Evolutionary conservation across 192 early-diverging fungal species (phyloP).

Genomic region (Glomus cerebriforme): DNA sequence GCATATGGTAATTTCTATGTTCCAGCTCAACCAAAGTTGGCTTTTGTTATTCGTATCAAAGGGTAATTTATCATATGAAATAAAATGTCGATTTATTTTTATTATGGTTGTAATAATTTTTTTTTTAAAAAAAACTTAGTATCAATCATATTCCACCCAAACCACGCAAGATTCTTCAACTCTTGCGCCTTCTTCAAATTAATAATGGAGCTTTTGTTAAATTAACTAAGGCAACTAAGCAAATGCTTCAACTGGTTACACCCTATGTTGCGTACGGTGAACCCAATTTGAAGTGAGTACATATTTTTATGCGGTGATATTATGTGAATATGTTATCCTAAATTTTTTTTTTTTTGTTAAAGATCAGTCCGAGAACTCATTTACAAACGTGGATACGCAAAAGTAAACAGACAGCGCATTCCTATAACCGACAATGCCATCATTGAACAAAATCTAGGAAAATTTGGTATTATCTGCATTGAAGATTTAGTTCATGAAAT

Average conservation of each 20-base stretch:
- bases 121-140: conserved; percentile 44
- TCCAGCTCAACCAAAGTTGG: conserved; percentile 93
- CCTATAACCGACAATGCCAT: conserved; percentile 96
- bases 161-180: conserved; percentile 98
- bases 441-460: conserved; percentile 89
- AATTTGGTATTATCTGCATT: conserved; percentile 94
- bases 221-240: conserved; percentile 93
- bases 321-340: neutral
- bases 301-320: neutral
- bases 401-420: conserved; percentile 97
- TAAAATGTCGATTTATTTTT: neutral
- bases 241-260: conserved; percentile 96
- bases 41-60: conserved; percentile 98
- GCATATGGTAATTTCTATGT: conserved; percentile 91
- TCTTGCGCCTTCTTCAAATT: conserved; percentile 98
- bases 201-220: conserved; percentile 97
- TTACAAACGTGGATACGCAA: conserved; percentile 99
- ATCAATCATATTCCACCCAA: conserved; percentile 99
- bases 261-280: conserved; percentile 95
- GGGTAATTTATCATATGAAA: conserved; percentile 37
- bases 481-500: conserved; percentile 99
- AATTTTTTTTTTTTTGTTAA: neutral
- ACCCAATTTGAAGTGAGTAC: conserved; percentile 88
- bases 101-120: neutral
- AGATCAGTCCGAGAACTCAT: conserved; percentile 91